Evolutionary conservation across 495 filamentous ascomycete species (phyloP).

Genomic region (Cercophora scortea): DNA sequence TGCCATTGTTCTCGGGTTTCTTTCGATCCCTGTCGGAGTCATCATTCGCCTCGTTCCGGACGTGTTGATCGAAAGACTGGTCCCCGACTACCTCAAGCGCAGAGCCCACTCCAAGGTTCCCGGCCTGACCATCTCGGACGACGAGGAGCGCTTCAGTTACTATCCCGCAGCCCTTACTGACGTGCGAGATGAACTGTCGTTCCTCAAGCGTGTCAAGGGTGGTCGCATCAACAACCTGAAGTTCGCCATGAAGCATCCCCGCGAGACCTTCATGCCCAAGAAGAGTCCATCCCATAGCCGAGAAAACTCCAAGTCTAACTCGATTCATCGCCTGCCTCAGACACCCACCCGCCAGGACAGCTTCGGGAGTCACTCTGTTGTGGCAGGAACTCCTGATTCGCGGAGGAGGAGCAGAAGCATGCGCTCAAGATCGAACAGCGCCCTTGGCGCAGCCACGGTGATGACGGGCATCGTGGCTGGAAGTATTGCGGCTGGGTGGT

Average conservation of each 20-base stretch:
- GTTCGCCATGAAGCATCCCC: slow-evolving; percentile 75
- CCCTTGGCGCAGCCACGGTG: slow-evolving; percentile 73
- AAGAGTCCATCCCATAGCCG: slow-evolving; percentile 59
- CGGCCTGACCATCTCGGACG: slow-evolving; percentile 61
- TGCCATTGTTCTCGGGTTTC: slow-evolving; percentile 60
- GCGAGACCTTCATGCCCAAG: slow-evolving; percentile 61
- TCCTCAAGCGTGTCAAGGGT: slow-evolving; percentile 85
- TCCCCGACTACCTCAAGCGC: slow-evolving; percentile 60
- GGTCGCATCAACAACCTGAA: slow-evolving; percentile 82
- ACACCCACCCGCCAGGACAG: slow-evolving; percentile 58
- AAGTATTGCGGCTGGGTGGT: slow-evolving; percentile 77
- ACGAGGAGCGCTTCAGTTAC: slow-evolving; percentile 59
- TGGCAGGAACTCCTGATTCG: slow-evolving; percentile 65
- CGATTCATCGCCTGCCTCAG: slow-evolving; percentile 44
- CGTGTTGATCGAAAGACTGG: slow-evolving; percentile 54
- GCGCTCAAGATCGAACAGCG: slow-evolving; percentile 81
- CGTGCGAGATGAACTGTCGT: slow-evolving; percentile 72
- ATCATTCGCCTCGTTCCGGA: slow-evolving; percentile 55
- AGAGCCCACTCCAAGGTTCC: slow-evolving; percentile 41
- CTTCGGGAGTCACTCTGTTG: slow-evolving; percentile 41
- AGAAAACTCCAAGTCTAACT: slow-evolving; percentile 60
- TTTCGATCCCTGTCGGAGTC: slow-evolving; percentile 69
- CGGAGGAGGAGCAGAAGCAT: slow-evolving; percentile 57
- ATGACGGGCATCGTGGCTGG: slow-evolving; percentile 86
- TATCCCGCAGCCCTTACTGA: slow-evolving; percentile 68